Percentiles rank a stretch among this genome's conserved stretches.
Conservation (phyloP, 2,329 filamentous ascomycete genomes). For the Beauveria caledonica region DNA sequence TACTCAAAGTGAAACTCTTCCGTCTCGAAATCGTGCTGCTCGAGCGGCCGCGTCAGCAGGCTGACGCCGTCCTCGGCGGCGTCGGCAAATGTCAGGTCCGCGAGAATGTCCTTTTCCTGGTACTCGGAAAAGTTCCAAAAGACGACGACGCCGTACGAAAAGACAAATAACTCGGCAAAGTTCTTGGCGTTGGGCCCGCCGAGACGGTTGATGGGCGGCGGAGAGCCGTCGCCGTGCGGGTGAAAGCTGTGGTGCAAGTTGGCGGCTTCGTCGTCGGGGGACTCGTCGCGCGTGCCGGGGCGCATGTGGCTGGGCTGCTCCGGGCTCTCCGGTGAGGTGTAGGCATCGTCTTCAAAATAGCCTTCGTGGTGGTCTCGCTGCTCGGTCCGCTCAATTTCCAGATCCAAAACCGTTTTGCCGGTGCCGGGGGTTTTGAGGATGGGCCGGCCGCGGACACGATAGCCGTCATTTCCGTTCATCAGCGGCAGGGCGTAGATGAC, state of each 20-base stretch:
- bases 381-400: constrained; percentile 94
- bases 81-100: constrained; percentile 83
- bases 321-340: constrained; percentile 28
- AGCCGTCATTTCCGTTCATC: constrained; percentile 77
- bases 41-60: constrained; percentile 69
- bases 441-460: constrained; percentile 80
- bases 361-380: constrained; percentile 82
- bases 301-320: constrained; percentile 23
- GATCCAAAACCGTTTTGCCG: constrained; percentile 83
- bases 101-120: constrained; percentile 93
- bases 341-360: constrained; percentile 71
- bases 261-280: constrained; percentile 18
- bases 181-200: constrained; percentile 59
- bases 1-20: constrained; percentile 99
- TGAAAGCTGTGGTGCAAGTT: constrained; percentile 19
- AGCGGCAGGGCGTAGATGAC: constrained; percentile 90
- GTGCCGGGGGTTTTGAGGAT: constrained; percentile 83
- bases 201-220: constrained; percentile 49
- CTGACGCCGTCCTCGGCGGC: constrained; percentile 54
- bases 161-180: constrained; percentile 94
- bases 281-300: constrained; percentile 22
- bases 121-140: constrained; percentile 98
- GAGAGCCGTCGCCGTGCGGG: constrained; percentile 30
- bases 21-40: constrained; percentile 89
- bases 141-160: constrained; percentile 92